Evolutionary conservation across 73 alveolate genomes (phyloP), one percentile per base, ranked within the genome.

Genomic region (Effrenium voratum): DNA sequence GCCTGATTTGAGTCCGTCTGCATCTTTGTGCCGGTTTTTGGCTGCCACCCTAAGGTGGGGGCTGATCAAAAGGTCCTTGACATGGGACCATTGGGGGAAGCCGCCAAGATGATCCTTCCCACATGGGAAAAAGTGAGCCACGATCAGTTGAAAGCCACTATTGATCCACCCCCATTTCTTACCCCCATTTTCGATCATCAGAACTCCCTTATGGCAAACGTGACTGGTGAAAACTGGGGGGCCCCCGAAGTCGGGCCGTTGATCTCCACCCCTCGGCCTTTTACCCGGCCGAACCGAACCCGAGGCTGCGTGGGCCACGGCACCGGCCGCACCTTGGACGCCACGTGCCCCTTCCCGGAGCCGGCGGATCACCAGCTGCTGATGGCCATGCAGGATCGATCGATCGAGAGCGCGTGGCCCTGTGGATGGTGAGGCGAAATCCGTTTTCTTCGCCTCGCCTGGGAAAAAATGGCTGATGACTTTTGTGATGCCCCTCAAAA

Each of bases 311-410:
- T 80, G 68, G 91, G 91, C 22, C 91, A 80, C 50, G 91, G 91
- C 91, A 47, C 72, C 22, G 91, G 95, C 1, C 68, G 95, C 12
- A 70, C 49, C 41, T 22, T 87, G 66, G 95, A 87, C 72, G 4
- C 85, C 52, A 87, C 95, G 26, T 73, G 73, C 41, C 95, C 95
- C 6, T 87, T 44, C 32, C 95, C 95, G 60, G 59, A 63, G 50
- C 70, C 70, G 52, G 59, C 46, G 95, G 95, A 87, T 47, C 95
- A 87, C 72, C 95, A 87, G 85, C 85, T 87, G 34, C n/a, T 87
- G 68, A 32, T 87, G 95, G 84, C 95, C 72, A 87, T 87, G 72
- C 95, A 87, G 95, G 95, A 30, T 6, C 41, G 41, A 12, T 8
- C 77, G 32, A 40, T 8, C 40, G 3, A 60, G 75, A 16, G 75